Evolutionary conservation across 352 stramenopile species (phyloP).

Genomic region (Pythium grandisporangium): DNA sequence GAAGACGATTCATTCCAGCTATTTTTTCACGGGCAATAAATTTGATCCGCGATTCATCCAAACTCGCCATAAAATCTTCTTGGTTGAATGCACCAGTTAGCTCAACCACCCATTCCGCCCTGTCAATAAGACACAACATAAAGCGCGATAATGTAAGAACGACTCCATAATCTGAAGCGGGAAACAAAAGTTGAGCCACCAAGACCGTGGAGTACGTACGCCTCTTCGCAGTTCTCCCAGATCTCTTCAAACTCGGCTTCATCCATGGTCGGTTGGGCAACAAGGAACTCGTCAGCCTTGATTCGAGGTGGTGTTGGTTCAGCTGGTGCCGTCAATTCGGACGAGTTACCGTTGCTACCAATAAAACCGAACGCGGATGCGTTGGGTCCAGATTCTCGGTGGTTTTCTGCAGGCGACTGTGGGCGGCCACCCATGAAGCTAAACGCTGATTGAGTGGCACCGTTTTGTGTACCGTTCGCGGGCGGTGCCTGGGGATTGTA

Average conservation of each 20-base stretch:
- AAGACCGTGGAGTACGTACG: slow-evolving; percentile 54
- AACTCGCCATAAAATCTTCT: slow-evolving; percentile 39
- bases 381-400: too few relatives aligned
- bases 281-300: slow-evolving; percentile 47
- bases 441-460: slow-evolving; percentile 24
- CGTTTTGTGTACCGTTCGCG: slow-evolving; percentile 14
- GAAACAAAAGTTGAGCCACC: too few relatives aligned
- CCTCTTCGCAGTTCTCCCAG: slow-evolving; percentile 73
- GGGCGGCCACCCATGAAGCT: slow-evolving; percentile 26
- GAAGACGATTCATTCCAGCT: slow-evolving; percentile 66
- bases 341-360: slow-evolving; percentile 19
- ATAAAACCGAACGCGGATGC: slow-evolving; percentile 80
- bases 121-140: slow-evolving; percentile 18
- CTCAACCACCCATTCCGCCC: slow-evolving; percentile 68
- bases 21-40: slow-evolving; percentile 69
- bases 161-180: too few relatives aligned
- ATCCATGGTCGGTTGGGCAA: slow-evolving; percentile 31
- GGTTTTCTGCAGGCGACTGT: too few relatives aligned
- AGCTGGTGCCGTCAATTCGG: slow-evolving; percentile 1
- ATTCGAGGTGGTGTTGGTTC: slow-evolving; percentile 19
- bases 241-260: slow-evolving; percentile 56
- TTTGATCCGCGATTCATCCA: slow-evolving; percentile 55
- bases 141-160: not conserved
- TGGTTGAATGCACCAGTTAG: slow-evolving; percentile 44
- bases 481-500: too few relatives aligned